phyloP scores from a whole-genome alignment of 2,329 filamentous ascomycete species.

The Gnomoniopsis sp. region DNA sequence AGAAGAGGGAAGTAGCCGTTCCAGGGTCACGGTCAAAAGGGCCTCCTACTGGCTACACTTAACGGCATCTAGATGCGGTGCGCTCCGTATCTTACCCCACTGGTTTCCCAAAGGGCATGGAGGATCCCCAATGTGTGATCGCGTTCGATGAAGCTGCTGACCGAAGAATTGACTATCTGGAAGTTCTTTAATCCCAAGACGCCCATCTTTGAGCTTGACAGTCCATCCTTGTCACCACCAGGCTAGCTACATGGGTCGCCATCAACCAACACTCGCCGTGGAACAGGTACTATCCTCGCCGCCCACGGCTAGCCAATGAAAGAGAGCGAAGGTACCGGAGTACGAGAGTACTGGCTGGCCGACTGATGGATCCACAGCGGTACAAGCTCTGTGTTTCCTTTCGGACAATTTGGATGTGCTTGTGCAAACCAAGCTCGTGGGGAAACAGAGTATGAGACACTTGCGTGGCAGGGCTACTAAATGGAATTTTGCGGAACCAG shows the following conservation, averaged over 20 bases:
- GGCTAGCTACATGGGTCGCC: not conserved
- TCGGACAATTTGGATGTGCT: conserved; percentile 36
- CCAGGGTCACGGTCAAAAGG: not conserved
- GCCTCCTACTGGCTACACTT: conserved; percentile 3
- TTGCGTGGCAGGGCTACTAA: conserved; percentile 33
- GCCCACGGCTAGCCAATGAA: not conserved
- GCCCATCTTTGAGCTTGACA: not conserved
- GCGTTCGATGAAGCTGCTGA: not conserved
- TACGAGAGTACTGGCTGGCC: conserved; percentile 1
- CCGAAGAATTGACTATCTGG: not conserved
- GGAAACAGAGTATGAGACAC: conserved; percentile 33
- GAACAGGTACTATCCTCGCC: not conserved
- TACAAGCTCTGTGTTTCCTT: conserved; percentile 31
- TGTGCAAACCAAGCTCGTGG: conserved; percentile 37
- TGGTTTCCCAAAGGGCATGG: conserved; percentile 6
- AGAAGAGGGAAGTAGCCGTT: not conserved
- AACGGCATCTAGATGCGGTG: conserved; percentile 3
- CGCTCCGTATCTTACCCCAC: conserved; percentile 9
- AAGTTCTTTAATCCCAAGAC: not conserved
- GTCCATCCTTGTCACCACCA: not conserved
- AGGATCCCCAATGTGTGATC: not conserved
- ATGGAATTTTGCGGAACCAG: conserved; percentile 25
- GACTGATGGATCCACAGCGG: conserved; percentile 20
- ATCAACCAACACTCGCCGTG: not conserved
- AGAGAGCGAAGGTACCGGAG: not conserved